These are phyloP conservation scores for Copromyces sp. DNA, from an alignment of 495 filamentous ascomycete species.

Conservation along the genomic window DNA sequence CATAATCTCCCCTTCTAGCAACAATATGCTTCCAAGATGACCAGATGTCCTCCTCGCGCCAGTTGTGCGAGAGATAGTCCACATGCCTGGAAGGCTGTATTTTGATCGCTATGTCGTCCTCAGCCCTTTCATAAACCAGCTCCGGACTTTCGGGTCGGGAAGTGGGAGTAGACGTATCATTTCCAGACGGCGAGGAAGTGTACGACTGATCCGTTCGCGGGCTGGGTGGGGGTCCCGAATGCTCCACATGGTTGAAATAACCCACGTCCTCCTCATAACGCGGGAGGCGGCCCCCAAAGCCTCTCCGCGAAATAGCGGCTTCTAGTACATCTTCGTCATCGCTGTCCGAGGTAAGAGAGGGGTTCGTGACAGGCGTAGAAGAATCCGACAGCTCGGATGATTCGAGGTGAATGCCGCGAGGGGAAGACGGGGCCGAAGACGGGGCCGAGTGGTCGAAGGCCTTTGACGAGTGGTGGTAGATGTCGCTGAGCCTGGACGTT, in stretches of 20 bases:
- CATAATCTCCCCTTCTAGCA: conserved; percentile 63
- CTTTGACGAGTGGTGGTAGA: conserved; percentile 24
- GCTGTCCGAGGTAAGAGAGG: conserved; percentile 48
- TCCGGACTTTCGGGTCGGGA: conserved; percentile 39
- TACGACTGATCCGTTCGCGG: conserved; percentile 34
- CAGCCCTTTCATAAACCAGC: conserved; percentile 40
- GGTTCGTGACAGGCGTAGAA: conserved; percentile 52
- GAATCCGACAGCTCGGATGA: conserved; percentile 32
- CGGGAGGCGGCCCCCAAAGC: conserved; percentile 40
- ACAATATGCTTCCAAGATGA: conserved; percentile 91
- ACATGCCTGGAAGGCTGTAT: conserved; percentile 81
- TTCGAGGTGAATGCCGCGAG: conserved; percentile 27
- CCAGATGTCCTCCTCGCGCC: conserved; percentile 98
- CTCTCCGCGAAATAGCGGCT: conserved; percentile 35
- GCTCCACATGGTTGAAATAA: conserved; percentile 35
- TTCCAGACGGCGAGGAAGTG: conserved; percentile 34
- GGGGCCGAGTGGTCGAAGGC: conserved; percentile 32
- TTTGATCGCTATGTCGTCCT: conserved; percentile 74
- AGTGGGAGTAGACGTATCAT: conserved; percentile 31
- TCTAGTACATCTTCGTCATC: conserved; percentile 35
- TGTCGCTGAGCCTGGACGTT: conserved; percentile 30
- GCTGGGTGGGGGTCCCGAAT: conserved; percentile 39
- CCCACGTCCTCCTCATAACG: conserved; percentile 45
- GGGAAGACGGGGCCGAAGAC: conserved; percentile 39
- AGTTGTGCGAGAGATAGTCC: conserved; percentile 91